Percentiles rank a stretch among this genome's conserved stretches.
Conservation (phyloP, 768 basidiomycete species). For the Pleurotus cornucopiae region DNA sequence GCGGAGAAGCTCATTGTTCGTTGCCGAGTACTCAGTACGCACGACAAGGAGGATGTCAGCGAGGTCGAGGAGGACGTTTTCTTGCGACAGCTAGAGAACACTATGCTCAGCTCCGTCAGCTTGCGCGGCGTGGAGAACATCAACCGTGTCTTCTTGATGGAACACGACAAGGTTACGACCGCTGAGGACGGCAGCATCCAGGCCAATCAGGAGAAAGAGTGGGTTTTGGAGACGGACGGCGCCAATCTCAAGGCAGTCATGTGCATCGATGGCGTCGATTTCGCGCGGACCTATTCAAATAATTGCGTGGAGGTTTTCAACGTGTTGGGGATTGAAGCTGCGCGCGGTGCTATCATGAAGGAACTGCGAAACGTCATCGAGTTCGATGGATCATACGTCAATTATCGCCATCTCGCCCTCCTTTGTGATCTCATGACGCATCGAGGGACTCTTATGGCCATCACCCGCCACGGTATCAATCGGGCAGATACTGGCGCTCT, state of each 20-base stretch:
- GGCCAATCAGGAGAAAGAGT: conserved; percentile 70
- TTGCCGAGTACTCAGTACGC: conserved; percentile 84
- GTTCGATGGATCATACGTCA: conserved; percentile 99
- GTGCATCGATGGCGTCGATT: conserved; percentile 93
- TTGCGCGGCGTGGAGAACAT: conserved; percentile 91
- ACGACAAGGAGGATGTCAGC: conserved; percentile 77
- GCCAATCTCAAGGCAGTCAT: conserved; percentile 94
- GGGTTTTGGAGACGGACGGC: conserved; percentile 97
- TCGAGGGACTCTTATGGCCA: conserved; percentile 92
- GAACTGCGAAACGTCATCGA: conserved; percentile 95
- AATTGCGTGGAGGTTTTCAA: conserved; percentile 93
- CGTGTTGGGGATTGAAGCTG: conserved; percentile 95
- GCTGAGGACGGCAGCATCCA: conserved; percentile 63
- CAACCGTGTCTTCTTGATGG: conserved; percentile 88
- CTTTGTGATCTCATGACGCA: conserved; percentile 98
- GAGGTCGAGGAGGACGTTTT: conserved; percentile 91
- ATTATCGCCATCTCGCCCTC: conserved; percentile 95
- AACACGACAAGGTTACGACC: conserved; percentile 76
- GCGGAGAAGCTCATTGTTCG: conserved; percentile 96
- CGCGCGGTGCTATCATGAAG: conserved; percentile 89
- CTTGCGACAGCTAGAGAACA: conserved; percentile 92
- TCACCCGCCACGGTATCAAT: conserved; percentile 99
- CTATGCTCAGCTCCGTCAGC: conserved; percentile 93
- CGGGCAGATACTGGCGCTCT: conserved; percentile 98
- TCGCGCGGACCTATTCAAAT: conserved; percentile 92